These are phyloP conservation scores for Barnettozyma sp. DNA, from an alignment of 805 yeast species.

Conservation along the genomic window DNA sequence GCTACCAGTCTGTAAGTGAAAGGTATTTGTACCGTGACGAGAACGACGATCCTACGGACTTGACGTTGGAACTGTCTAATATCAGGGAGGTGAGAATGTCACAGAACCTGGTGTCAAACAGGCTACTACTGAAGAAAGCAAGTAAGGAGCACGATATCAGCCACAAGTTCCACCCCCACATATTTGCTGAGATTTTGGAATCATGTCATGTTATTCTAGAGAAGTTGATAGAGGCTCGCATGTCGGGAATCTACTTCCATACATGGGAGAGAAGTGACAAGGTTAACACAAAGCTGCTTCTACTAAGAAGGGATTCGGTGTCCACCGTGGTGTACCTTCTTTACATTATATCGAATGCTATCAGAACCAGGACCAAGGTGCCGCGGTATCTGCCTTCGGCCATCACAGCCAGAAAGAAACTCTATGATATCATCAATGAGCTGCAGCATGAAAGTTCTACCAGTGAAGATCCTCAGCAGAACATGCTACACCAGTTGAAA, in stretches of 20 bases:
- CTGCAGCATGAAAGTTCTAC: conserved; percentile 21
- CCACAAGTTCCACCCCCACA: conserved; percentile 28
- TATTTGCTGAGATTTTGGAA: conserved; percentile 30
- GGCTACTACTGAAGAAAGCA: conserved; percentile 31
- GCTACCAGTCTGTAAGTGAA: conserved; percentile 42
- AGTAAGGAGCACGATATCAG: conserved; percentile 32
- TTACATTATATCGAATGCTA: conserved; percentile 38
- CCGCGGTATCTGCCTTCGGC: conserved; percentile 42
- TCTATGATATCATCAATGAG: conserved; percentile 34
- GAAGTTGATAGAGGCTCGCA: conserved; percentile 41
- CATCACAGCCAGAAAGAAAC: conserved; percentile 34
- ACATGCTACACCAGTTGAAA: conserved; percentile 8
- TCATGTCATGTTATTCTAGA: conserved; percentile 36
- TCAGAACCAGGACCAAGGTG: conserved; percentile 29
- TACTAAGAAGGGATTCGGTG: conserved; percentile 41
- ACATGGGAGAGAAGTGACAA: conserved; percentile 35
- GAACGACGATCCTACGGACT: conserved; percentile 39
- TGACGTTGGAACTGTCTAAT: conserved; percentile 36
- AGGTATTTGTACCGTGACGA: conserved; percentile 42
- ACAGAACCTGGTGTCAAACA: conserved; percentile 35
- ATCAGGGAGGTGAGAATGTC: conserved; percentile 43
- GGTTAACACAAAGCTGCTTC: conserved; percentile 32
- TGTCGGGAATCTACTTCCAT: conserved; percentile 40
- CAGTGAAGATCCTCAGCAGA: conserved; percentile 4
- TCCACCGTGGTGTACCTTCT: conserved; percentile 38